phyloP scores from a whole-genome alignment of 1,284 basidiomycete genomes.

The Pseudozyma pruni region DNA sequence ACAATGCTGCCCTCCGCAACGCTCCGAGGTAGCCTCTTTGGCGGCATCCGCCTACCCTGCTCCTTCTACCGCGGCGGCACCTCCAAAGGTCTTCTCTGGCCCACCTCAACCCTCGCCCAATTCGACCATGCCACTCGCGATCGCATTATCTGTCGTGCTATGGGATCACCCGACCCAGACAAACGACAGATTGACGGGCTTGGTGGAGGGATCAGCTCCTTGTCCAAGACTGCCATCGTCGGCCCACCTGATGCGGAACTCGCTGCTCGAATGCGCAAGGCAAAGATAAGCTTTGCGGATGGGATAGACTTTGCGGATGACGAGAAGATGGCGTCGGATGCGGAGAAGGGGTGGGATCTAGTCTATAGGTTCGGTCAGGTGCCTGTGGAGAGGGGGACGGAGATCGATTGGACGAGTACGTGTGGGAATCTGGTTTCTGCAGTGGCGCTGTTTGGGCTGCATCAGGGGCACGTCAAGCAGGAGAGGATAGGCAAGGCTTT shows the following conservation, averaged over 20 bases:
- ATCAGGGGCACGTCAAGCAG: constrained; percentile 30
- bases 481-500: constrained; percentile 18
- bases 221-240: constrained; percentile 83
- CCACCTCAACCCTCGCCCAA: constrained; percentile 70
- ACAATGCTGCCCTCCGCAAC: constrained; percentile 11
- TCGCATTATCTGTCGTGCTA: constrained; percentile 74
- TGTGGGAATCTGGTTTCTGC: constrained; percentile 66
- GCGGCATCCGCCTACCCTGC: constrained; percentile 17
- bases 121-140: constrained; percentile 66
- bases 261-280: not conserved
- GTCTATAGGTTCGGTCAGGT: constrained; percentile 67
- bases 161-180: constrained; percentile 84
- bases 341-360: constrained; percentile 51
- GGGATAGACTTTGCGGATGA: constrained; percentile 53
- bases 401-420: constrained; percentile 63
- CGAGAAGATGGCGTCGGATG: constrained; percentile 13
- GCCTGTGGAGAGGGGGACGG: constrained; percentile 39
- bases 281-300: constrained; percentile 14
- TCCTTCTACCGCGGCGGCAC: constrained; percentile 75
- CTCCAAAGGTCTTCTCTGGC: constrained; percentile 80
- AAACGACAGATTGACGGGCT: constrained; percentile 79
- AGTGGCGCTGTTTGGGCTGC: constrained; percentile 55
- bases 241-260: constrained; percentile 35
- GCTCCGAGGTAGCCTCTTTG: constrained; percentile 5
- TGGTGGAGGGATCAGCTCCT: constrained; percentile 80